A percentile compares a stretch with the other conserved stretches of the same genome.
Conservation (phyloP, 2,329 filamentous ascomycete genomes). For the Saccharata proteae region DNA sequence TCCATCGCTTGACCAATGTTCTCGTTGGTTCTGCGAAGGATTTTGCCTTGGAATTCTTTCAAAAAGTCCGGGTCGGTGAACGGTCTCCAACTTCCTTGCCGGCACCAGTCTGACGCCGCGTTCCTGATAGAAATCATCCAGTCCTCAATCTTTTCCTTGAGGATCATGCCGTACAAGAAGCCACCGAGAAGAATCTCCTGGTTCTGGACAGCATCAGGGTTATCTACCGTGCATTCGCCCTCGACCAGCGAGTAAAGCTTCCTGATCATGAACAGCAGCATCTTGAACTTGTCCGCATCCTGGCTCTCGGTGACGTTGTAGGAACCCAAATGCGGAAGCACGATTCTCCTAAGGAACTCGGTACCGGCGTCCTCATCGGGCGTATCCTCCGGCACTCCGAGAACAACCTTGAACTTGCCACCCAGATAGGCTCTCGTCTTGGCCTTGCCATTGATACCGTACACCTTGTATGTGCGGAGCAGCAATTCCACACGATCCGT, state of each 20-base stretch:
- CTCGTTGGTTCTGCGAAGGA: constrained; percentile 74
- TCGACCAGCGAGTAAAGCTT: constrained; percentile 91
- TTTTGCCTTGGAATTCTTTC: constrained; percentile 64
- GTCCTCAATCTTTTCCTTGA: constrained; percentile 91
- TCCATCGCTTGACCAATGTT: constrained; percentile 78
- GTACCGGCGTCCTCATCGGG: constrained; percentile 81
- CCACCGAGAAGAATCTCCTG: constrained; percentile 91
- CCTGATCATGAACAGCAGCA: constrained; percentile 89
- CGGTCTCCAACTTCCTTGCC: constrained; percentile 37
- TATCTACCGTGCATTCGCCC: constrained; percentile 85
- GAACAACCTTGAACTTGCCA: constrained; percentile 77
- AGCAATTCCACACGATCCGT: constrained; percentile 89
- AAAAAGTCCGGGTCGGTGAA: constrained; percentile 69
- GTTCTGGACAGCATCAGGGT: constrained; percentile 91
- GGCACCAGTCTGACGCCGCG: constrained; percentile 42
- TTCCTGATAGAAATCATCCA: constrained; percentile 57
- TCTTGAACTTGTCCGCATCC: constrained; percentile 83
- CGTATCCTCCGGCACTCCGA: constrained; percentile 73
- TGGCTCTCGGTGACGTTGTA: constrained; percentile 72
- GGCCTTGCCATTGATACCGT: constrained; percentile 67
- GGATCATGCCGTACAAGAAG: constrained; percentile 85
- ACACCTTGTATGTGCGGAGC: constrained; percentile 84
- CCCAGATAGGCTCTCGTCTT: constrained; percentile 81
- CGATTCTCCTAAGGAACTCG: constrained; percentile 81
- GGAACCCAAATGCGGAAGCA: constrained; percentile 83